phyloP scores from a whole-genome alignment of 345 rosid genomes.

The Streptanthus diversifolius region DNA sequence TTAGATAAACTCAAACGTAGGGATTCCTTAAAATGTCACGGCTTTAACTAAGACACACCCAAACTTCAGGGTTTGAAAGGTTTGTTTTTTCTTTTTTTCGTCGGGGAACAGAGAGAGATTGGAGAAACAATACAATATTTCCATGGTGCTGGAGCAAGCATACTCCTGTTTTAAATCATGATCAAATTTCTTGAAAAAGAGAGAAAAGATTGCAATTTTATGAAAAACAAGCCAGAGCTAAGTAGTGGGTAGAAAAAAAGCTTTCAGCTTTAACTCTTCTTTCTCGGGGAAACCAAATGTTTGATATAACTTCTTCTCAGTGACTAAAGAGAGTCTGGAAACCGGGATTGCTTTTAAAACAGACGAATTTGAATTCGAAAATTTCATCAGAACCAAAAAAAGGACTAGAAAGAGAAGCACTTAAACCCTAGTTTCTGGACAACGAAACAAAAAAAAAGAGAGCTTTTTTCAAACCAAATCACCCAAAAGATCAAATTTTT shows the following conservation, averaged over 20 bases:
- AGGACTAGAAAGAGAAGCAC: neutral
- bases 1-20: neutral
- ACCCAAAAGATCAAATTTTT: neutral
- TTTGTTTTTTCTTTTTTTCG: neutral
- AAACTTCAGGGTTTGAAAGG: neutral
- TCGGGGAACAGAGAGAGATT: neutral
- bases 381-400: neutral
- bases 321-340: neutral
- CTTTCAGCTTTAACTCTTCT: slow-evolving; percentile 15
- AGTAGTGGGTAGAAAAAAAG: slow-evolving; percentile 24
- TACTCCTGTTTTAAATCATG: slow-evolving; percentile 1
- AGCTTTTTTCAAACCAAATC: neutral
- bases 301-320: neutral
- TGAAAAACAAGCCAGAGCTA: slow-evolving; percentile 5
- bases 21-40: neutral
- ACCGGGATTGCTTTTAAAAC: neutral
- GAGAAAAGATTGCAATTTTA: slow-evolving; percentile 1
- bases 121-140: neutral
- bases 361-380: neutral
- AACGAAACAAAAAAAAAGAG: neutral
- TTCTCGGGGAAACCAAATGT: slow-evolving; percentile 16
- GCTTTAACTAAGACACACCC: neutral
- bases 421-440: neutral
- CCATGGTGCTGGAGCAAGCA: neutral
- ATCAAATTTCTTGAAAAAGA: neutral